Percentiles rank a stretch among this genome's conserved stretches.
phyloP scores from a whole-genome alignment of 257 asterid genomes.

The Petunia secreta region DNA sequence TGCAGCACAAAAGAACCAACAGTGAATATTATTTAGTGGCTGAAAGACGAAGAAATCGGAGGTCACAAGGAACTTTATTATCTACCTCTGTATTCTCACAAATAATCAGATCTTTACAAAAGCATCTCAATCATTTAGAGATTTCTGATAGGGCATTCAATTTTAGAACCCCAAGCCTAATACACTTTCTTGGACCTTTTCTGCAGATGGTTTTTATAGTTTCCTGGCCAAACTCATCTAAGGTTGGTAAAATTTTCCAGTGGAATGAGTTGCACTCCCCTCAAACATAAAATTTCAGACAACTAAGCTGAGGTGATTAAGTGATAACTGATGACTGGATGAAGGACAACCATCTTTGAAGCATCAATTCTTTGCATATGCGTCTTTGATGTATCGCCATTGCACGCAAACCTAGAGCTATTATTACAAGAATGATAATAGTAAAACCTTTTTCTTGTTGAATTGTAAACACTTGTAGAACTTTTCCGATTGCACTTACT shows the following conservation, averaged over 20 bases:
- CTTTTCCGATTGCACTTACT: neutral
- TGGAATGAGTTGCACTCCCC: slow-evolving; percentile 11
- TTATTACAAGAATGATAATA: neutral
- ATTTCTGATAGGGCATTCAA: neutral
- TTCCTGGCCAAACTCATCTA: slow-evolving; percentile 1
- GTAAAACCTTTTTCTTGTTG: slow-evolving; percentile 3
- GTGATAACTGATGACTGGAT: slow-evolving; percentile 8
- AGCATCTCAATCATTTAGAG: slow-evolving; percentile 1
- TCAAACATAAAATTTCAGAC: neutral
- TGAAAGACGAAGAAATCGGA: neutral
- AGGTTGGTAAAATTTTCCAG: neutral
- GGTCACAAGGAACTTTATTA: neutral
- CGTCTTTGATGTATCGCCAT: neutral
- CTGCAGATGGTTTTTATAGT: neutral
- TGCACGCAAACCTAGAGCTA: neutral
- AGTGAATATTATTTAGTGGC: slow-evolving; percentile 22
- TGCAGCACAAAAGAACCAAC: slow-evolving; percentile 34
- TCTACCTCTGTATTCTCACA: neutral
- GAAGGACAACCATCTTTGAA: neutral
- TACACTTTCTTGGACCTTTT: neutral
- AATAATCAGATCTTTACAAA: neutral
- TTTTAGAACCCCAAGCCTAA: neutral
- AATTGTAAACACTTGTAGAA: neutral
- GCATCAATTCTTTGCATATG: slow-evolving; percentile 8
- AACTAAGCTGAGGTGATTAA: neutral